phyloP scores from a whole-genome alignment of 78 protist genomes.

The Dictyostelium intermedium region DNA sequence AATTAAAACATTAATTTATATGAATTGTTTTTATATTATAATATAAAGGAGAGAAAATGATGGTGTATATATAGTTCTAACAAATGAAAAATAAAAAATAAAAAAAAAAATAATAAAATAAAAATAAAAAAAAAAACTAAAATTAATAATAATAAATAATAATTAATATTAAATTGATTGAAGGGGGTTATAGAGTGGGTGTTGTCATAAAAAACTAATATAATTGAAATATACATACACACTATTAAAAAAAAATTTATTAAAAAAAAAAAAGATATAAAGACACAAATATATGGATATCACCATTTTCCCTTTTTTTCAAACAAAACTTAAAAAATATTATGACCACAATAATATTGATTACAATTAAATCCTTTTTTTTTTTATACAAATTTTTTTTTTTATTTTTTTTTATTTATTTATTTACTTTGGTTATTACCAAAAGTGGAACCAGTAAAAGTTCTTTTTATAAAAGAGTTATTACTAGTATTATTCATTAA shows the following conservation, averaged over 20 bases:
- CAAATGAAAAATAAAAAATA: no score
- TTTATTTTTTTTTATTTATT: background rate
- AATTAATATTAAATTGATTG: background rate
- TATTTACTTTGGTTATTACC: background rate
- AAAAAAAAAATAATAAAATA: no score
- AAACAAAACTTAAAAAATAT: no score
- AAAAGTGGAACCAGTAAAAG: constrained; percentile 21
- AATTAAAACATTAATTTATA: background rate
- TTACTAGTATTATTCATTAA: background rate
- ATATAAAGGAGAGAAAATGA: background rate
- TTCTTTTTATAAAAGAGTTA: constrained; percentile 17
- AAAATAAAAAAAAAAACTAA: no score
- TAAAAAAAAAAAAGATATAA: no score
- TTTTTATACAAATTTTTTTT: background rate
- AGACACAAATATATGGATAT: no score
- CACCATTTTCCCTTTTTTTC: no score
- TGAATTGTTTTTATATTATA: background rate
- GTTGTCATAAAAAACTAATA: background rate
- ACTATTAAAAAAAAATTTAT: no score
- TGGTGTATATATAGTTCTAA: no score
- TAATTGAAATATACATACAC: no score
- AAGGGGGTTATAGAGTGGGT: background rate
- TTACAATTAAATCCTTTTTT: no score
- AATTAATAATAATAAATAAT: no score
- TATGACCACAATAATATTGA: background rate